Percentiles rank a stretch among this genome's conserved stretches.
Evolutionary conservation across 2,329 filamentous ascomycete genomes (phyloP).

Genomic region (Magnaporthiopsis poae): DNA sequence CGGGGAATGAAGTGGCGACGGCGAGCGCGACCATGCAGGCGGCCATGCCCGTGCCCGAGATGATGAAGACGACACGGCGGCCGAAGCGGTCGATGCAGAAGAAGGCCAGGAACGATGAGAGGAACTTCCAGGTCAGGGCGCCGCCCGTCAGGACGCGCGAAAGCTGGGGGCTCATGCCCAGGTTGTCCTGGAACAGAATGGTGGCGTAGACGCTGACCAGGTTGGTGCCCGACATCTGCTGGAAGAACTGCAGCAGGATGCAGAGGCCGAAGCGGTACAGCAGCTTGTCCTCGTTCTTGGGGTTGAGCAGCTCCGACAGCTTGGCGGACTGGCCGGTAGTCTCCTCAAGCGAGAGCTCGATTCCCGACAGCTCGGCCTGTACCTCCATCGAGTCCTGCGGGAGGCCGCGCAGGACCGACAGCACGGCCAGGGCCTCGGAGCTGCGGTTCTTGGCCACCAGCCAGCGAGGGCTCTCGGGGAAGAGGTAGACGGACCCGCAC

Average conservation of each 20-base stretch:
- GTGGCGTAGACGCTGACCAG: slow-evolving; percentile 37
- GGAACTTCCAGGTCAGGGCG: slow-evolving; percentile 46
- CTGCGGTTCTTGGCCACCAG: slow-evolving; percentile 8
- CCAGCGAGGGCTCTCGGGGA: slow-evolving; percentile 34
- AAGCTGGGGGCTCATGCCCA: slow-evolving; percentile 26
- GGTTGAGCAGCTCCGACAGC: slow-evolving; percentile 33
- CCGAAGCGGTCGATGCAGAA: slow-evolving; percentile 41
- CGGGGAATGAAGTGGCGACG: slow-evolving; percentile 38
- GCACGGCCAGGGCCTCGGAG: slow-evolving; percentile 10
- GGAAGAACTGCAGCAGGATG: slow-evolving; percentile 38
- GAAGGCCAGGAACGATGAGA: slow-evolving; percentile 39
- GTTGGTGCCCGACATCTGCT: slow-evolving; percentile 40
- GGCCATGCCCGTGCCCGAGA: slow-evolving; percentile 41
- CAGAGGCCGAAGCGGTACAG: slow-evolving; percentile 40
- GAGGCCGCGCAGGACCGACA: slow-evolving; percentile 27
- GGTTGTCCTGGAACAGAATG: slow-evolving; percentile 30
- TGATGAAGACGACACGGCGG: slow-evolving; percentile 40
- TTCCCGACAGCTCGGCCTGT: slow-evolving; percentile 7
- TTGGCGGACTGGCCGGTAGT: slow-evolving; percentile 25
- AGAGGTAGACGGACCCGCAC: slow-evolving; percentile 23
- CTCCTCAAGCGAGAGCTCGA: slow-evolving; percentile 36
- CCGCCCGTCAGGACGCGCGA: slow-evolving; percentile 33
- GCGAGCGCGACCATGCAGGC: slow-evolving; percentile 45
- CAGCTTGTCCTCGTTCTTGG: slow-evolving; percentile 38
- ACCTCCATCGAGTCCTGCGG: slow-evolving; percentile 24